A percentile compares a stretch with the other conserved stretches of the same genome.
Evolutionary conservation across 768 basidiomycete genomes (phyloP).

Genomic region (Suillus luteus): DNA sequence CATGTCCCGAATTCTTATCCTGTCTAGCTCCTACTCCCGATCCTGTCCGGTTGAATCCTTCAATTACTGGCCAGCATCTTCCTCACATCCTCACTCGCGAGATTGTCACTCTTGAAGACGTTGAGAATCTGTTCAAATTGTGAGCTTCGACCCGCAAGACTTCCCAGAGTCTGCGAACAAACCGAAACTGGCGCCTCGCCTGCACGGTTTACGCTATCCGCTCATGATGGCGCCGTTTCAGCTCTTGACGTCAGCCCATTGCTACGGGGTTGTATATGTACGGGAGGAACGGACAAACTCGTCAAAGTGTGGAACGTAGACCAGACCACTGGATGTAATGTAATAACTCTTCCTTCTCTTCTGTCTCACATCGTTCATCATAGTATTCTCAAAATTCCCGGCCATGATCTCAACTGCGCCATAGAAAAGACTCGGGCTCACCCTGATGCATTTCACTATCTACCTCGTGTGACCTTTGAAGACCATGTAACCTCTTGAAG

Average conservation of each 20-base stretch:
- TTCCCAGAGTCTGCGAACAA: too few relatives aligned
- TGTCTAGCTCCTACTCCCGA: constrained; percentile 43
- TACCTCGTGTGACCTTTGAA: too few relatives aligned
- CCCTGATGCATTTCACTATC: too few relatives aligned
- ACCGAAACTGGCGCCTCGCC: too few relatives aligned
- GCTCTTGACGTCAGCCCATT: constrained; percentile 90
- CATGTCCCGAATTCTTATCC: neutral
- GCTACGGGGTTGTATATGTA: constrained; percentile 87
- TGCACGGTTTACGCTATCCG: constrained; percentile 84
- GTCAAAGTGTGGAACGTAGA: constrained; percentile 97
- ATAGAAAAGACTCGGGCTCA: too few relatives aligned
- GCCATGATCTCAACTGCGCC: too few relatives aligned
- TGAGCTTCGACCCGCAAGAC: constrained; percentile 41
- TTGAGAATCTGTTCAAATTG: constrained; percentile 74
- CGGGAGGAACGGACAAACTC: constrained; percentile 92
- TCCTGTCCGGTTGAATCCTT: constrained; percentile 40
- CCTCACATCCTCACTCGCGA: constrained; percentile 68
- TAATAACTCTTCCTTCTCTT: too few relatives aligned
- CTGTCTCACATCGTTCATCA: too few relatives aligned
- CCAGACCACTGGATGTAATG: constrained; percentile 50
- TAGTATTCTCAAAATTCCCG: too few relatives aligned
- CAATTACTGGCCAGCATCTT: constrained; percentile 46
- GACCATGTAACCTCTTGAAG: too few relatives aligned
- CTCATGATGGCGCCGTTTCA: constrained; percentile 90
- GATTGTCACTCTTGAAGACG: constrained; percentile 64